Conservation (phyloP, 108 stramenopile genomes). For the Phaeodactylum tricornutum region DNA sequence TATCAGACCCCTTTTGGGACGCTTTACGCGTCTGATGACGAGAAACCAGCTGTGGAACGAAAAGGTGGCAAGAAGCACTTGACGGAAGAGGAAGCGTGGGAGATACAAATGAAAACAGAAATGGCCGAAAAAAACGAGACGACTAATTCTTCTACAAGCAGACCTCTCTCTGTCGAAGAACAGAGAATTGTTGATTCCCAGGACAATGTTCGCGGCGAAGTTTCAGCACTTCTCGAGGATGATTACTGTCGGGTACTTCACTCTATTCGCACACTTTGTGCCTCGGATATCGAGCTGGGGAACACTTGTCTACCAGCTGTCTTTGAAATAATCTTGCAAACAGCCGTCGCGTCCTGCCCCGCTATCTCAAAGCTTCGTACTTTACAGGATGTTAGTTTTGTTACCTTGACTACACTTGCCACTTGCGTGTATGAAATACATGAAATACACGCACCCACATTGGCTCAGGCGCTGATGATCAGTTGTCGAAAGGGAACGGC, state of each 20-base stretch:
- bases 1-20: conserved; percentile 5
- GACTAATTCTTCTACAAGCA: conserved; percentile 4
- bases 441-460: conserved; percentile 48
- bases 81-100: conserved; percentile 84
- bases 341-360: conserved; percentile 39
- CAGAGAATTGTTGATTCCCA: conserved; percentile 63
- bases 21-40: too few species aligned
- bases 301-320: conserved; percentile 57
- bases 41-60: too few species aligned
- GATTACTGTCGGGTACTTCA: too few species aligned
- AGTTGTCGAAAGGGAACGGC: conserved; percentile 20
- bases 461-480: conserved; percentile 53
- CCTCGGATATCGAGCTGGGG: conserved; percentile 80
- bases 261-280: too few species aligned
- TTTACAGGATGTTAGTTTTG: conserved; percentile 25
- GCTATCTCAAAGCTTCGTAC: conserved; percentile 19
- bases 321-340: conserved; percentile 25
- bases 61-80: conserved; percentile 23
- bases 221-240: too few species aligned
- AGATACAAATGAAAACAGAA: conserved; percentile 75
- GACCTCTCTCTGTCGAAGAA: conserved; percentile 19
- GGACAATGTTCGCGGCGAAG: too few species aligned
- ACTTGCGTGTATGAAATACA: conserved; percentile 82
- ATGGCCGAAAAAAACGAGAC: conserved; percentile 52
- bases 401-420: conserved; percentile 52